Evolutionary conservation across 345 rosid genomes (phyloP), one percentile per base, ranked within the genome.

Genomic region (Adansonia digitata): DNA sequence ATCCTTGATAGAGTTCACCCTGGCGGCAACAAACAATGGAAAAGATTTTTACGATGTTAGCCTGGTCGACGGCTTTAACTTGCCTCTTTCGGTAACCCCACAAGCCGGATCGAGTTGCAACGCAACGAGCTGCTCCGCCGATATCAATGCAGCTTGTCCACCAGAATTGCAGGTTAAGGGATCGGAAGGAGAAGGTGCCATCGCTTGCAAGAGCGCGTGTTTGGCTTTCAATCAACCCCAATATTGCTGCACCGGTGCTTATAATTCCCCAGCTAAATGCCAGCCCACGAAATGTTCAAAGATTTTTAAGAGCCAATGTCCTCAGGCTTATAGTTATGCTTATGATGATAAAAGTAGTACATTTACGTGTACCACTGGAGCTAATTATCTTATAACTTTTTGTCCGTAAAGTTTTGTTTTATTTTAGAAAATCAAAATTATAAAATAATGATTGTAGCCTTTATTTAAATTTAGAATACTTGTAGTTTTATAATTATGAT

Each of bases 51-150:
- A 77, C 11, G 92, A 85, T 11, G 43, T 84, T 22, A 85, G 70
- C 13, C 6, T 83, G 0, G 71, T 59, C 2, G 18, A 76, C 0
- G 82, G 82, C 42, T 83, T 78, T 59, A 81, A 83, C 67, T 78
- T 83, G 15, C 86, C 82, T 0, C 4, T 83, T 11, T 87, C 97
- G 0, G 87, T 94, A 46, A 92, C 97, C 55, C 95, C 98, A 1
- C 97, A 90, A 46, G 95, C 90, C 3, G 40, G 1, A 34, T 70
- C 34, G 0, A 17, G 35, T 24, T 78, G 84, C 34, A 43, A 0
- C 2, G 52, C 1, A 31, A 9, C 49, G 0, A 79, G 81, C 20
- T 90, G 90, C 34, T 39, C 74, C 0, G 71, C 7, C 2, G 57
- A 92, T 24, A 10, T 87, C 5, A 86, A 87, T 59, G 2, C n/a